Conservation (phyloP, 495 filamentous ascomycete species). For the Emericellopsis terricola region DNA sequence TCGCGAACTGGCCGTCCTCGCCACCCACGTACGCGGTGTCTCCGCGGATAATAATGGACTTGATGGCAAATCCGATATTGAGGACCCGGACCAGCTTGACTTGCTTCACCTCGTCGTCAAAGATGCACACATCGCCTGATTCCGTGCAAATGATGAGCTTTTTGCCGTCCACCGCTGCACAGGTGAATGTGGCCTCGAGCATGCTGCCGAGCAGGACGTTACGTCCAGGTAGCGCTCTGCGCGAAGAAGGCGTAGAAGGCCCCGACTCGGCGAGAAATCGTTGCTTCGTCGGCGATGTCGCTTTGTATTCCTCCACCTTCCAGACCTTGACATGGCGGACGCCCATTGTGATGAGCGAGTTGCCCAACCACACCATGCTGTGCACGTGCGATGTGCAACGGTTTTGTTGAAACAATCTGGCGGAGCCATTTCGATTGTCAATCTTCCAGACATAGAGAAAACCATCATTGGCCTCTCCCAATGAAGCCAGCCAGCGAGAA, state of each 20-base stretch:
- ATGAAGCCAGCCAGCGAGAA: constrained; percentile 70
- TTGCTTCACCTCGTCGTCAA: constrained; percentile 59
- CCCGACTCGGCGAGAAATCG: constrained; percentile 24
- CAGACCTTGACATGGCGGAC: constrained; percentile 89
- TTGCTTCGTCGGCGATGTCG: constrained; percentile 27
- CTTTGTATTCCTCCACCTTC: constrained; percentile 49
- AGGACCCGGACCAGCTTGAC: constrained; percentile 47
- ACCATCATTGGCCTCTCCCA: constrained; percentile 80
- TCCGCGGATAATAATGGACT: constrained; percentile 34
- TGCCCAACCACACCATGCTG: constrained; percentile 77
- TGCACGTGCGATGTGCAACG: constrained; percentile 76
- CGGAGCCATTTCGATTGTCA: constrained; percentile 65
- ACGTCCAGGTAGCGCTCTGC: constrained; percentile 37
- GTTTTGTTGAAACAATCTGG: constrained; percentile 77
- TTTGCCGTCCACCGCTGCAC: constrained; percentile 48
- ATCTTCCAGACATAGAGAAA: constrained; percentile 87
- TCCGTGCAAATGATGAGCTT: constrained; percentile 57
- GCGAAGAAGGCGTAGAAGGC: constrained; percentile 14
- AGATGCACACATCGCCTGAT: constrained; percentile 52
- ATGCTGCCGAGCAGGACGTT: constrained; percentile 60
- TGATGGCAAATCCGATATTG: constrained; percentile 42
- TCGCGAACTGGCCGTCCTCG: constrained; percentile 23
- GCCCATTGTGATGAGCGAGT: constrained; percentile 43
- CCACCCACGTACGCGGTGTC: constrained; percentile 22
- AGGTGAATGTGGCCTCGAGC: constrained; percentile 68